Evolutionary conservation across 306 rosid species (phyloP).

Genomic region (Medicago lupulina): DNA sequence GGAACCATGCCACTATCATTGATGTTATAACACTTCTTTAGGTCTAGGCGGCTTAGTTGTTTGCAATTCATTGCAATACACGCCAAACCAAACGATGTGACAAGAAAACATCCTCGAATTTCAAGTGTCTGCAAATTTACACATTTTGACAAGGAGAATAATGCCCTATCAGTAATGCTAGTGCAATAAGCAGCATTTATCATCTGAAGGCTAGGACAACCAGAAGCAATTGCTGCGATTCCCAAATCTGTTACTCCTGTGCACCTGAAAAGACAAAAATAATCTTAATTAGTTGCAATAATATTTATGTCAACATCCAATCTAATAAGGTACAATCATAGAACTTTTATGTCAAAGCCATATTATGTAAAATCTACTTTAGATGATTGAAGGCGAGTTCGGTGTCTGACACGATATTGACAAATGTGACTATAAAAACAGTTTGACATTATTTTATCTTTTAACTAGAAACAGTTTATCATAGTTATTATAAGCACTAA

Average conservation of each 20-base stretch:
- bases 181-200: slow-evolving; percentile 83
- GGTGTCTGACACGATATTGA: not conserved
- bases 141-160: slow-evolving; percentile 70
- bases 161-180: slow-evolving; percentile 66
- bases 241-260: slow-evolving; percentile 80
- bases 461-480: too few species aligned
- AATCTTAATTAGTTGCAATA: not conserved
- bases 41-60: slow-evolving; percentile 73
- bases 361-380: slow-evolving; percentile 2
- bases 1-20: slow-evolving; percentile 86
- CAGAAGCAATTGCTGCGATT: slow-evolving; percentile 69
- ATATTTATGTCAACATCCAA: not conserved
- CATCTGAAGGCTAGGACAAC: slow-evolving; percentile 81
- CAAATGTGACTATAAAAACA: not conserved
- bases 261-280: slow-evolving; percentile 62
- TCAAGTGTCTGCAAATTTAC: slow-evolving; percentile 69
- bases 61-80: slow-evolving; percentile 70
- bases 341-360: not conserved
- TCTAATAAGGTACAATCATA: not conserved
- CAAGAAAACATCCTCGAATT: slow-evolving; percentile 79
- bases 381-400: not conserved
- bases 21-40: slow-evolving; percentile 78
- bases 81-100: slow-evolving; percentile 77
- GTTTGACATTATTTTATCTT: too few species aligned
- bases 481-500: too few species aligned